A percentile compares a stretch with the other conserved stretches of the same genome.
These are phyloP conservation scores for Astrocystis sublimbata DNA, from an alignment of 495 filamentous ascomycete genomes.

Conservation along the genomic window DNA sequence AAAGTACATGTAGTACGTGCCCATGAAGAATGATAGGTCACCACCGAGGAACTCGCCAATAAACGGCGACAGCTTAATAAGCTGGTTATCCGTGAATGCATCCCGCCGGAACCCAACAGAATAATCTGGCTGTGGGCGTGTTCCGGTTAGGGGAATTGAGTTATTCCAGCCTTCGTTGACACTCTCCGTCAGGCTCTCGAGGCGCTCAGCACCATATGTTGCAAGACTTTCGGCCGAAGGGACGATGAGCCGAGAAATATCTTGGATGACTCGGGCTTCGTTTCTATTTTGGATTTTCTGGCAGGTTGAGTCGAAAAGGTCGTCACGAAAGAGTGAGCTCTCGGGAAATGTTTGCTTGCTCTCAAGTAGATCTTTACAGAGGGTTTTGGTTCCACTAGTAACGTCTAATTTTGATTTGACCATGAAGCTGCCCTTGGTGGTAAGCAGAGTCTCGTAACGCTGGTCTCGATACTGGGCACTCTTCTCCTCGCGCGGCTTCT, in stretches of 20 bases:
- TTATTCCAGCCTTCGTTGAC: slow-evolving; percentile 48
- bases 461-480: slow-evolving; percentile 41
- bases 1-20: slow-evolving; percentile 45
- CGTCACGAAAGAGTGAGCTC: not conserved
- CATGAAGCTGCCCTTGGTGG: slow-evolving; percentile 45
- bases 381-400: slow-evolving; percentile 25
- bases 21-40: slow-evolving; percentile 39
- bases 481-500: slow-evolving; percentile 45
- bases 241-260: slow-evolving; percentile 42
- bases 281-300: slow-evolving; percentile 28
- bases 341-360: not conserved
- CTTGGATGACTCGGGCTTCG: slow-evolving; percentile 40
- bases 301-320: not conserved
- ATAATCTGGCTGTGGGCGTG: slow-evolving; percentile 48
- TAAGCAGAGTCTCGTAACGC: slow-evolving; percentile 36
- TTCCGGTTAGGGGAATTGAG: slow-evolving; percentile 32
- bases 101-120: slow-evolving; percentile 44
- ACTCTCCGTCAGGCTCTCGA: slow-evolving; percentile 41
- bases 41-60: slow-evolving; percentile 29
- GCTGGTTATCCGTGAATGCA: slow-evolving; percentile 44
- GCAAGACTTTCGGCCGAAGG: slow-evolving; percentile 38
- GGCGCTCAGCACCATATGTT: slow-evolving; percentile 28
- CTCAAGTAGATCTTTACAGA: slow-evolving; percentile 34
- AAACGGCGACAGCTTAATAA: slow-evolving; percentile 41
- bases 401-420: slow-evolving; percentile 32